These are phyloP conservation scores for Achlya hypogyna DNA, from an alignment of 352 stramenopile genomes.

Conservation along the genomic window DNA sequence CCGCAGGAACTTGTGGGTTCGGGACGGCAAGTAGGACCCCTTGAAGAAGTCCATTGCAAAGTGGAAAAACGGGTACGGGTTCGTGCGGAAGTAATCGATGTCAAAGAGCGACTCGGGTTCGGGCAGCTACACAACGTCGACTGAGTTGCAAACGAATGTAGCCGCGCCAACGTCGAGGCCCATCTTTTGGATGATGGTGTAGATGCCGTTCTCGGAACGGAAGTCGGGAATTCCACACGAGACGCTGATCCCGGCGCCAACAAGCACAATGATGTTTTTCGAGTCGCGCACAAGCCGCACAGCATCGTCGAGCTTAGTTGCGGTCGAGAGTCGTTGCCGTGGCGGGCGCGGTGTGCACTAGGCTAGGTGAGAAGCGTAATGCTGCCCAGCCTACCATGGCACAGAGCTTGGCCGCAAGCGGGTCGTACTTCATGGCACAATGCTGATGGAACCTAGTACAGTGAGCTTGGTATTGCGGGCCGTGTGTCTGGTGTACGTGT, in stretches of 20 bases:
- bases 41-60: conserved; percentile 83
- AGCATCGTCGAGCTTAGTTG: conserved; percentile 43
- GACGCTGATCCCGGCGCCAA: conserved; percentile 90
- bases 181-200: conserved; percentile 74
- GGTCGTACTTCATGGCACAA: not conserved
- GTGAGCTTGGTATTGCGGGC: not conserved
- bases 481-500: not conserved
- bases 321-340: conserved; percentile 20
- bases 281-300: conserved; percentile 57
- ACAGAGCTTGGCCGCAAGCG: not conserved
- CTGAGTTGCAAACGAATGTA: not conserved
- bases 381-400: not conserved
- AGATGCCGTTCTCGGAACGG: conserved; percentile 84
- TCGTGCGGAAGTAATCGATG: conserved; percentile 93
- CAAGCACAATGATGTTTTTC: conserved; percentile 87
- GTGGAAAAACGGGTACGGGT: conserved; percentile 95
- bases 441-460: conserved; percentile 3
- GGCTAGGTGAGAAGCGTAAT: not conserved
- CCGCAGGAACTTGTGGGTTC: conserved; percentile 93
- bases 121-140: conserved; percentile 54
- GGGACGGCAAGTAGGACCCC: conserved; percentile 68
- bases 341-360: not conserved
- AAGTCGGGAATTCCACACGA: conserved; percentile 99
- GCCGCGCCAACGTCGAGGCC: conserved; percentile 41
- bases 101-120: conserved; percentile 98